These are phyloP conservation scores for Ettlia oleoabundans DNA, from an alignment of 139 green algal genomes.

Conservation along the genomic window DNA sequence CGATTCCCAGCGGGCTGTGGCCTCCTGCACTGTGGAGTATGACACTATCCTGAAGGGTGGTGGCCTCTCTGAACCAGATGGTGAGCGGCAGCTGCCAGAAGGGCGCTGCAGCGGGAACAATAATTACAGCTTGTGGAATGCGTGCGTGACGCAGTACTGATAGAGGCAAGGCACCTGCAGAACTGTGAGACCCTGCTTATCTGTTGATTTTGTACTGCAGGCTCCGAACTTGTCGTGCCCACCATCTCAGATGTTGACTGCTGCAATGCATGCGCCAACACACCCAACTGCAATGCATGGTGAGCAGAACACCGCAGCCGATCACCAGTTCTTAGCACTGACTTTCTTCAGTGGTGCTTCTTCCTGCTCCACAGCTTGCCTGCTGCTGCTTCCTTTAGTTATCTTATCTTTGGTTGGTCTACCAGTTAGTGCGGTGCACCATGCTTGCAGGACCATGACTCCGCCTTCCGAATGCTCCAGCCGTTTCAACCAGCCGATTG, in stretches of 20 bases:
- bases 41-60: conserved; percentile 3
- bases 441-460: conserved; percentile 3
- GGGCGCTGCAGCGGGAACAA: no score
- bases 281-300: neutral
- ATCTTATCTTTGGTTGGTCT: no score
- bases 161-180: no score
- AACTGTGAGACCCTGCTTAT: no score
- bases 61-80: neutral
- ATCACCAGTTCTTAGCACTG: no score
- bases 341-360: no score
- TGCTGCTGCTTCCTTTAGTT: no score
- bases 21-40: conserved; percentile 3
- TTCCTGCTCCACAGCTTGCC: no score
- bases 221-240: neutral
- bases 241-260: conserved; percentile 20
- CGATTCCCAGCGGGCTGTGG: neutral
- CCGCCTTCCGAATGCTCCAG: neutral
- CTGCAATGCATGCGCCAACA: conserved; percentile 12
- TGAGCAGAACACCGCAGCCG: neutral
- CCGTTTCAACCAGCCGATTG: neutral
- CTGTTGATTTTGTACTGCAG: neutral
- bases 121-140: no score
- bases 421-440: neutral
- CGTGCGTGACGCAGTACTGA: no score
- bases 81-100: neutral